Base-by-base conservation (phyloP, 768 basidiomycete genomes). In the Rhodotorula paludigena region DNA sequence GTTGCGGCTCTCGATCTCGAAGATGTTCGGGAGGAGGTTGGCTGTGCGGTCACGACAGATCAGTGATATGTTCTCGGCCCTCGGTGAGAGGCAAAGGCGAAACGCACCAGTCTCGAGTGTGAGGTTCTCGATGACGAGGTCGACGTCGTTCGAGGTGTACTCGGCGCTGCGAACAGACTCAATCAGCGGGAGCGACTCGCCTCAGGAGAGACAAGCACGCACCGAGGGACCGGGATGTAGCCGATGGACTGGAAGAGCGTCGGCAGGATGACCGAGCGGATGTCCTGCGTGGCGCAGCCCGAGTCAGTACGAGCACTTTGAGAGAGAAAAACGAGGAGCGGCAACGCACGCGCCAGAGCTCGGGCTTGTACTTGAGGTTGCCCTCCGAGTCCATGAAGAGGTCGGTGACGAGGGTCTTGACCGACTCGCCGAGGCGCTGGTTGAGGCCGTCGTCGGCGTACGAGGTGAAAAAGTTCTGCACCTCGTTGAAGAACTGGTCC, bases 91-190 rank as follows among this genome's bases (percentile, higher is more conserved):
- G 12, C 11, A 42, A 42, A 42, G 41, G 41, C 41, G 20, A 42
- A 42, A 42, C 12, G 11, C 12, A 42, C 20, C 20, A 11, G 90
- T 90, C 68, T 89, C 86, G 25, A 93, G 82, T 2, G 89, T 88
- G 41, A 97, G 83, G 78, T 94, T 97, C 54, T 97, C 94, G 69
- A 97, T 85, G 64, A 94, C 89, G 51, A 96, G 83, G 74, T 96
- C 93, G 67, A 93, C 80, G 11, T 82, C 76, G 58, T 90, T 87
- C 78, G 94, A 91, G 42, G 88, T 87, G 80, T 96, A 98, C 61
- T 97, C 92, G 47, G 88, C 88, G 79, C 92, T n/a, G n/a, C n/a
- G n/a, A n/a, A n/a, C n/a, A n/a, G n/a, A n/a, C n/a, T n/a, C n/a
- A n/a, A n/a, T n/a, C n/a, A n/a, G n/a, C n/a, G n/a, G n/a, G n/a